phyloP scores from a whole-genome alignment of 352 stramenopile genomes.

The Globisporangium spiculum region DNA sequence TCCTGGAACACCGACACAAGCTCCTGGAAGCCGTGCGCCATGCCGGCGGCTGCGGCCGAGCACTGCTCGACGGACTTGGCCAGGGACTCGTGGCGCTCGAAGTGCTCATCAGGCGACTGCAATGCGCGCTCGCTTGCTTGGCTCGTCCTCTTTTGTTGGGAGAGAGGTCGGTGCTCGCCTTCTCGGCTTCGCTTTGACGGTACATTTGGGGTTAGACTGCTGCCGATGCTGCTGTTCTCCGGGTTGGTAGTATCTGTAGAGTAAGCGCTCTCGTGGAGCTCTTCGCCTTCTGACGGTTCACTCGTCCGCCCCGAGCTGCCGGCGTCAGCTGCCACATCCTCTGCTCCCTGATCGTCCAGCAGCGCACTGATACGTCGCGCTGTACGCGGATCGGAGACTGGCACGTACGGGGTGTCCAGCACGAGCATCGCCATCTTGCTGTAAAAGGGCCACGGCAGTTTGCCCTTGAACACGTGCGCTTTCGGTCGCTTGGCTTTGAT shows the following conservation, averaged over 20 bases:
- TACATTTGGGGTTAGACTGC: too few relatives aligned
- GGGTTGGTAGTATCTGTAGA: not conserved
- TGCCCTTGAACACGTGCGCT: constrained; percentile 52
- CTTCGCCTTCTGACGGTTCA: not conserved
- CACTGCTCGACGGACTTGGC: constrained; percentile 49
- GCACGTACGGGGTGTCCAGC: constrained; percentile 22
- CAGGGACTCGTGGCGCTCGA: constrained; percentile 20
- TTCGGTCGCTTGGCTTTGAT: constrained; percentile 46
- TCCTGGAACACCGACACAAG: constrained; percentile 35
- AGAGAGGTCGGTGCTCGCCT: constrained; percentile 5
- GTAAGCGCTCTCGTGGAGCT: not conserved
- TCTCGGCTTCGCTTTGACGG: not conserved
- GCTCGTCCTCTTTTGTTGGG: constrained; percentile 3
- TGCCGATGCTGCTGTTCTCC: not conserved
- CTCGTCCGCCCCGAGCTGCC: not conserved
- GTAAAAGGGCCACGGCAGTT: constrained; percentile 50
- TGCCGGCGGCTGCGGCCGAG: constrained; percentile 38
- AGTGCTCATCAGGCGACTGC: not conserved
- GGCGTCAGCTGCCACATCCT: not conserved
- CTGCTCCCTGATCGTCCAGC: constrained; percentile 13
- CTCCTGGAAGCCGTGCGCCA: constrained; percentile 44
- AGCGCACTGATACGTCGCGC: constrained; percentile 25
- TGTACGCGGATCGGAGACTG: constrained; percentile 17
- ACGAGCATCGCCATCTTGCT: constrained; percentile 47
- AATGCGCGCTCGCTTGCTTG: not conserved